Evolutionary conservation across 2,329 filamentous ascomycete species (phyloP), one percentile per base, ranked within the genome.

Genomic region (Pseudogymnoascus sp.): DNA sequence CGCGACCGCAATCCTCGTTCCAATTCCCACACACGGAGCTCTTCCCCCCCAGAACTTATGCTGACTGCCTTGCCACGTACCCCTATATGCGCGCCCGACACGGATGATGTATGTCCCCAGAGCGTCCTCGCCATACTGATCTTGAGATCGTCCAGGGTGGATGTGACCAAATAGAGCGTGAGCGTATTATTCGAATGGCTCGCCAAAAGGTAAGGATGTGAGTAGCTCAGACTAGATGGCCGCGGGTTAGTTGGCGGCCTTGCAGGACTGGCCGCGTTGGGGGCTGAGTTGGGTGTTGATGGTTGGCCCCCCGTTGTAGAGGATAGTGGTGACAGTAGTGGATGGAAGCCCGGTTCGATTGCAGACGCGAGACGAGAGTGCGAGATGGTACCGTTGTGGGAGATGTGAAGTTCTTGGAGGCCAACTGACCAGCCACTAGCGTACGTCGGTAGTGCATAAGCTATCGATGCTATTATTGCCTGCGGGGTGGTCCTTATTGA

Each of bases 401-500:
- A 68, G 25, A 96, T 80, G 62, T 88, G 85, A 43, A 97, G 77
- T 72, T 97, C 93, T 72, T 97, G 93, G n/a, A 97, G 83, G 2
- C 91, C 92, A 14, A 96, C 82, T 6, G 89, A 91, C 90, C 92
- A 97, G 28, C 91, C 91, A 43, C 85, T 85, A 2, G 87, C 79
- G 67, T 86, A 84, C 2, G 89, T 88, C 14, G 88, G 86, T 65
- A 95, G 85, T 0, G 90, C 89, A 71, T 96, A 97, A 1, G 90
- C 92, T 62, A 97, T 89, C 0, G 90, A 91, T 1, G 90, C 88
- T n/a, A 91, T 82, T 16, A 90, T 82, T 9, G 82, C 82, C 3
- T 77, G 76, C 0, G 82, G 71, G 12, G 84, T 84, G 25, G 79
- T 81, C n/a, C 91, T 84, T 37, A 97, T 82, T 0, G 90, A 93